Evolutionary conservation across 108 stramenopile genomes (phyloP), one percentile per base, ranked within the genome.

Genomic region (Parmales sp.): DNA sequence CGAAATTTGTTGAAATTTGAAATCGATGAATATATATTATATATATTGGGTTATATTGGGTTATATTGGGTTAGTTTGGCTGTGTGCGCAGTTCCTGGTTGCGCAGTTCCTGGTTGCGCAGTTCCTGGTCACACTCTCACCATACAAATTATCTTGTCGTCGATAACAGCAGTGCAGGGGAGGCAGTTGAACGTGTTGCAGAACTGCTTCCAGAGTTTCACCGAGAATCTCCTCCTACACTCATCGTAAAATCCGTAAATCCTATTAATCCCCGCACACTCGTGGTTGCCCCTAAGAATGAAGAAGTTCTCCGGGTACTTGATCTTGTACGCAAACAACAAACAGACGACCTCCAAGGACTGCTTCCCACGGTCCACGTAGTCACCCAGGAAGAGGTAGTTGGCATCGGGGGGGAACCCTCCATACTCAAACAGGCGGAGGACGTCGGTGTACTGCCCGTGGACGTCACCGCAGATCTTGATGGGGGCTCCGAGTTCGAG

Each of bases 181-280:
- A 99, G 87, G 73, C 98, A 99, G 75, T 99, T 99, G 86, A 99
- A 99, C 68, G 94, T 95, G 81, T 99, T 97, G 70, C 96, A 96
- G 85, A 99, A 97, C 44, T 93, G 91, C 80, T 95, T 96, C 96
- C 98, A 99, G 39, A 99, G 90, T 84, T 97, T 97, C 68, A 97
- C 90, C 54, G 91, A 89, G 82, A 94, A 97, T 39, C 98, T 86
- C 65, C 98, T 90, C 83, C 95, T 93, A 72, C 98, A 99, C 75
- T 99, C 98, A 75, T 99, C 98, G 73, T 97, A 99, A 72, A 99
- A 98, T 25, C 98, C 98, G 71, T 99, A 99, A 74, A 99, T 98
- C 65, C 95, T 87, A 82, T 98, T 99, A 79, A 99, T 97, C 31
- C 95, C 95, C 19, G 96, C 92, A 65, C 95, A 96, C 80, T 99